Percentiles rank a stretch among this genome's conserved stretches.
phyloP scores from a whole-genome alignment of 768 basidiomycete genomes.

The Lactarius hatsudake region DNA sequence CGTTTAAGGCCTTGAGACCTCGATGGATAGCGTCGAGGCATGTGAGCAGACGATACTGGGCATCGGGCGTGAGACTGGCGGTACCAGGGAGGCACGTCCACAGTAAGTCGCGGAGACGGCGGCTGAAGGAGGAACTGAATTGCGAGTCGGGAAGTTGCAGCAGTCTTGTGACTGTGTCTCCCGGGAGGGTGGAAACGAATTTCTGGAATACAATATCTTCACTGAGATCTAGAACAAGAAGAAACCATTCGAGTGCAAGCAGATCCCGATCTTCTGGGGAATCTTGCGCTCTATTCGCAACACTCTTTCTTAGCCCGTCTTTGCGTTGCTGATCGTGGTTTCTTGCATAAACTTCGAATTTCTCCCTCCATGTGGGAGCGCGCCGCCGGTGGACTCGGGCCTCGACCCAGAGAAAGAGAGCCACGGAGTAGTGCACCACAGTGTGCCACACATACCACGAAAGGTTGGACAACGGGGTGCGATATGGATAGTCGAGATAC shows the following conservation, averaged over 20 bases:
- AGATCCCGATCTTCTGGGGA: background rate
- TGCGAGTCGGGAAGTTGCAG: background rate
- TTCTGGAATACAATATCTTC: background rate
- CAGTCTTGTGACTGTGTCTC: background rate
- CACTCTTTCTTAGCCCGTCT: background rate
- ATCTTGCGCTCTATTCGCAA: background rate
- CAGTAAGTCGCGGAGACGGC: background rate
- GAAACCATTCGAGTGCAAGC: background rate
- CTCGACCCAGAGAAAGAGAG: background rate
- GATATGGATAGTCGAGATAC: conserved; percentile 12
- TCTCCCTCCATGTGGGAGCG: background rate
- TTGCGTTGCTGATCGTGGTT: background rate
- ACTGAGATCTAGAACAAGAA: background rate
- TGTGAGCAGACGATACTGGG: background rate
- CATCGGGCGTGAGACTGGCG: background rate
- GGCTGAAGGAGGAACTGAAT: background rate
- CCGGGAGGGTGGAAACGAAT: background rate
- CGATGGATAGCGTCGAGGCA: background rate
- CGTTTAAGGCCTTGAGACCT: background rate
- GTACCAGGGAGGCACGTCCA: background rate
- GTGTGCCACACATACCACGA: conserved; percentile 10
- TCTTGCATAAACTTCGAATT: background rate
- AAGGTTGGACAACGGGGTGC: conserved; percentile 17
- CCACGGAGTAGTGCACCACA: background rate
- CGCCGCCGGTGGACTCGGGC: too few relatives aligned